Evolutionary conservation across 2,329 filamentous ascomycete species (phyloP), one percentile per base, ranked within the genome.

Genomic region (Graphiopsis chlorocephala): DNA sequence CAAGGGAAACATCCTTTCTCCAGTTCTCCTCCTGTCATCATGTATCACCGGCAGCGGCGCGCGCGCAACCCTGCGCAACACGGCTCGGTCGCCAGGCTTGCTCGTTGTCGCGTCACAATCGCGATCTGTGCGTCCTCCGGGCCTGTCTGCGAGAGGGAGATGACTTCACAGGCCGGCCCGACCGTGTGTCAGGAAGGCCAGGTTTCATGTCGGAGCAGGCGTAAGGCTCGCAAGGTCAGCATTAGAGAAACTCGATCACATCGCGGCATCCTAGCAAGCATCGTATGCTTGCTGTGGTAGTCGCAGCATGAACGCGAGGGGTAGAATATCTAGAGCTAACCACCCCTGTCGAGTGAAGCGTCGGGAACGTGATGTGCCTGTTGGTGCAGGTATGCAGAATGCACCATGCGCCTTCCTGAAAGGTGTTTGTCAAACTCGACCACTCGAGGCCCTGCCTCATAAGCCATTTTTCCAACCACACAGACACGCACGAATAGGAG

Each of bases 251-350:
- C 3, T 12, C 25, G 4, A 11, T 20, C 29, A 17, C 28, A 31
- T 29, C 15, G 50, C 29, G 50, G 29, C 50, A 31, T 23, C 50
- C 50, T 29, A 20, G 50, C 26, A 2, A 11, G 48, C 38, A n/a
- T 31, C 17, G 12, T 53, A 17, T 31, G 20, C 23, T 20, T 53
- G 26, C 26, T 29, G 26, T 53, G 26, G 26, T 31, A 53, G 53
- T 25, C 20, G 53, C 31, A 38, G 53, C 31, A 56, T 56, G 53
- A 56, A 56, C 53, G 53, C 53, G 53, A 56, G 53, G 53, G n/a
- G 53, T 38, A 45, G 38, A 45, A 52, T n/a, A 52, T 23, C 47
- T 15, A 10, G 15, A 52, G 47, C 47, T 15, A 17, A 10, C 47
- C 26, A 25, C 23, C 47, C 47, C 38, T 20, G 38, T 45, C 38